Base-by-base conservation (phyloP, 176 grass and related monocot species). In the Aegilops longissima region DNA sequence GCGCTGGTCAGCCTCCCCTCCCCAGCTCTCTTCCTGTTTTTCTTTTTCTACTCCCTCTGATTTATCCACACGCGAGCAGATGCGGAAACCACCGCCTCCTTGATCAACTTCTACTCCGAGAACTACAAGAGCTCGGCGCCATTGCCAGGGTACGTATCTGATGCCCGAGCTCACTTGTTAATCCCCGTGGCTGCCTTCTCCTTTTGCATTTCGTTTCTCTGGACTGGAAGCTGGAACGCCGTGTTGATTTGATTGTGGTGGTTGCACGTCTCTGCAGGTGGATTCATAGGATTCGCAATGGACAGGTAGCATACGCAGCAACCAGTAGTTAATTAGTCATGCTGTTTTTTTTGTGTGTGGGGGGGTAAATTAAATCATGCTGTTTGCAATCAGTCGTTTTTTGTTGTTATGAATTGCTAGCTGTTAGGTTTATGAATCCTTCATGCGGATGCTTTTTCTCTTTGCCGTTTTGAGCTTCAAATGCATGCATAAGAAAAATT, bases 51-150 rank as follows among this genome's bases (percentile, higher is more conserved):
- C 73, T 18, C 76, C 16, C 49, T 86, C 36, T 82, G 24, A 81
- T 70, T 91, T 16, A 73, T 47, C 35, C 54, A 62, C 66, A 64
- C 70, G 13, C 59, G 38, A 89, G 51, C 59, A 89, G 82, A 83
- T 83, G 31, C 65, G 56, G 82, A 47, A 17, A 51, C 73, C 65
- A 14, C 73, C 65, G 54, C 42, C 68, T 91, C 88, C 66, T 82
- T 98, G 88, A 90, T 95, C 25, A 88, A 82, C 21, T 98, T 98
- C 78, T 98, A 98, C 83, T 85, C 86, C 4, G 76, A 61, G 21
- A 94, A 87, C 65, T 92, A 98, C 93, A 95, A 92, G 70, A 92
- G 86, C 81, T 98, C 96, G 6, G 96, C 96, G 14, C 96, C 96
- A 36, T 79, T 89, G 56, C 80, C 86, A 47, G 93, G 96, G 96